These are phyloP conservation scores for Fusarium tupiense DNA, from an alignment of 2,329 filamentous ascomycete species.

Conservation along the genomic window DNA sequence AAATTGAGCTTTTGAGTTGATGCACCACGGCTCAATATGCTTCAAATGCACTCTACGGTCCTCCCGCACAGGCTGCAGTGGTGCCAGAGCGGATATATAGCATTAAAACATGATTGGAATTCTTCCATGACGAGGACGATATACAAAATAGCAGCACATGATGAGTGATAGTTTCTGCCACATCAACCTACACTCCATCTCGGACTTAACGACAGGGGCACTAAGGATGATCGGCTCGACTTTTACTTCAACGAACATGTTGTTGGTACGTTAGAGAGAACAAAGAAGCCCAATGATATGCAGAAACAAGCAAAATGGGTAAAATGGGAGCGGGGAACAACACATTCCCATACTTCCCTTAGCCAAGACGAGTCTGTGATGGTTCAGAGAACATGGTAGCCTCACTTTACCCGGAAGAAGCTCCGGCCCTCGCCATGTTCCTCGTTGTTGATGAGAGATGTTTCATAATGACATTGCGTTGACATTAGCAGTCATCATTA, in stretches of 20 bases:
- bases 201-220: not conserved
- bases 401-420: not conserved
- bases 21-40: not conserved
- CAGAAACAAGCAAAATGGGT: not conserved
- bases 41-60: not conserved
- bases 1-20: not conserved
- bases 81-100: not conserved
- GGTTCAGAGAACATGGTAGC: not conserved
- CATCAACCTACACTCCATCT: not conserved
- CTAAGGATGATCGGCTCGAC: slow-evolving; percentile 13
- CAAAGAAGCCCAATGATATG: slow-evolving; percentile 3
- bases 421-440: no score
- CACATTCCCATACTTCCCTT: not conserved
- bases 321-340: not conserved
- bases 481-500: not conserved
- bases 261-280: not conserved
- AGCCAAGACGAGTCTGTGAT: not conserved
- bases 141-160: slow-evolving; percentile 8
- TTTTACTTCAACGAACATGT: slow-evolving; percentile 1
- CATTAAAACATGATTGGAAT: not conserved
- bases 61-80: not conserved
- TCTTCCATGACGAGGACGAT: slow-evolving; percentile 22
- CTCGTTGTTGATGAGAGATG: not conserved
- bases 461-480: not conserved
- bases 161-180: slow-evolving; percentile 1